phyloP scores from a whole-genome alignment of 345 rosid species.

The Rhizophora mangle region DNA sequence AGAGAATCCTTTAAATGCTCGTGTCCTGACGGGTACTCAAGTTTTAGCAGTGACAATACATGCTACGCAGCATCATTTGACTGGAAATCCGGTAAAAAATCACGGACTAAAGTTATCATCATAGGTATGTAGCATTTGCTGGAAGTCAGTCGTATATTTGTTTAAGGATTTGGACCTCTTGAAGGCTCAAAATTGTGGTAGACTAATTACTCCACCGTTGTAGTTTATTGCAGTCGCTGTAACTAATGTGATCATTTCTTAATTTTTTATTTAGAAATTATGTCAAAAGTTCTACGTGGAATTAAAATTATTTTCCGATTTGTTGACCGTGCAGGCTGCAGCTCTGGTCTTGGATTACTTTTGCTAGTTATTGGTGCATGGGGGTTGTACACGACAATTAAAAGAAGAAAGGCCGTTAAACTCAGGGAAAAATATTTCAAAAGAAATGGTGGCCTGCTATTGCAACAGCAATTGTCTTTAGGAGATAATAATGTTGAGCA shows the following conservation, averaged over 20 bases:
- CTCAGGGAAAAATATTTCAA: no score
- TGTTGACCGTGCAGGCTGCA: background rate
- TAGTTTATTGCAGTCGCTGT: no score
- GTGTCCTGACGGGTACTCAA: background rate
- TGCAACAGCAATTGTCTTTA: slow-evolving; percentile 1
- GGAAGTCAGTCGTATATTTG: no score
- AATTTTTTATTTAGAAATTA: no score
- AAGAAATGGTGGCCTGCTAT: background rate
- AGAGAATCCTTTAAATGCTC: background rate
- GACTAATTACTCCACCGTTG: no score
- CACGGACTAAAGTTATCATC: background rate
- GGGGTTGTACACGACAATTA: background rate
- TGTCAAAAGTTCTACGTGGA: background rate
- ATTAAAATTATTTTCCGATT: background rate
- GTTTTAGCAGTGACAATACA: no score
- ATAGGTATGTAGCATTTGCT: background rate
- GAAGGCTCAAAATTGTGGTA: no score
- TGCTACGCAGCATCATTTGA: background rate
- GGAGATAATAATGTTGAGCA: slow-evolving; percentile 2
- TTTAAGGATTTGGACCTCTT: no score
- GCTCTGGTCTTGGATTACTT: slow-evolving; percentile 3
- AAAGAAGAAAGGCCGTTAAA: no score
- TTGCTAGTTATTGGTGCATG: background rate
- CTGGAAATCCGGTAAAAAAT: background rate
- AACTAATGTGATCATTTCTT: no score